A percentile compares a stretch with the other conserved stretches of the same genome.
These are phyloP conservation scores for Acer yangbiense DNA, from an alignment of 345 rosid species.

Conservation along the genomic window DNA sequence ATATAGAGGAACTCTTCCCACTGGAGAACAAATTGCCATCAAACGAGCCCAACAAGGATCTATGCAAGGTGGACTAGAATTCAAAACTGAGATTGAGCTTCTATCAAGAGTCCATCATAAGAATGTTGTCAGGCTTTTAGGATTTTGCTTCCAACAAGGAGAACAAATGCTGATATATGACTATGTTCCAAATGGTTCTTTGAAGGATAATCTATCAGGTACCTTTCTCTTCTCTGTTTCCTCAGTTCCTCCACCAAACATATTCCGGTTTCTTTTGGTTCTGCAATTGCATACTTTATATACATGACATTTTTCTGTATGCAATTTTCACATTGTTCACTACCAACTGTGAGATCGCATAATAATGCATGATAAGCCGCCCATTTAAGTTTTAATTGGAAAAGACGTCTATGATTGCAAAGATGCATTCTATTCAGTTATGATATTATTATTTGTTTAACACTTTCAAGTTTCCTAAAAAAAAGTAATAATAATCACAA, in stretches of 20 bases:
- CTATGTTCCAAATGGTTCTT: constrained; percentile 63
- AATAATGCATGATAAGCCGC: neutral
- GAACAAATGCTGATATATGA: constrained; percentile 81
- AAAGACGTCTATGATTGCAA: neutral
- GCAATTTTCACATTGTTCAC: neutral
- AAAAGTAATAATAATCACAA: neutral
- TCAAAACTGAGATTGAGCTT: constrained; percentile 80
- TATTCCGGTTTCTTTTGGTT: neutral
- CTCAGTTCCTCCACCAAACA: neutral
- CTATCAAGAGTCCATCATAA: constrained; percentile 79
- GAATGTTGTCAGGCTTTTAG: constrained; percentile 64
- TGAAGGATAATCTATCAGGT: constrained; percentile 70
- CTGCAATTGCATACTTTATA: neutral
- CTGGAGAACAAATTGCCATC: constrained; percentile 60
- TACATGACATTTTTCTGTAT: neutral
- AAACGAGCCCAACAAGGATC: constrained; percentile 84
- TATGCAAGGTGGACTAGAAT: constrained; percentile 68
- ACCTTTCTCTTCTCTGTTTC: constrained; percentile 3
- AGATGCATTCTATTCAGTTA: neutral
- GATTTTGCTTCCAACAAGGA: constrained; percentile 62
- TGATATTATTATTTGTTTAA: neutral
- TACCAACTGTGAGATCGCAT: neutral
- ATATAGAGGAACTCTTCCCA: constrained; percentile 61
- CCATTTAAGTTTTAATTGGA: neutral
- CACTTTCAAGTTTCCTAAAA: no score